Conservation (phyloP, 352 stramenopile species). For the Elongisporangium undulatum region DNA sequence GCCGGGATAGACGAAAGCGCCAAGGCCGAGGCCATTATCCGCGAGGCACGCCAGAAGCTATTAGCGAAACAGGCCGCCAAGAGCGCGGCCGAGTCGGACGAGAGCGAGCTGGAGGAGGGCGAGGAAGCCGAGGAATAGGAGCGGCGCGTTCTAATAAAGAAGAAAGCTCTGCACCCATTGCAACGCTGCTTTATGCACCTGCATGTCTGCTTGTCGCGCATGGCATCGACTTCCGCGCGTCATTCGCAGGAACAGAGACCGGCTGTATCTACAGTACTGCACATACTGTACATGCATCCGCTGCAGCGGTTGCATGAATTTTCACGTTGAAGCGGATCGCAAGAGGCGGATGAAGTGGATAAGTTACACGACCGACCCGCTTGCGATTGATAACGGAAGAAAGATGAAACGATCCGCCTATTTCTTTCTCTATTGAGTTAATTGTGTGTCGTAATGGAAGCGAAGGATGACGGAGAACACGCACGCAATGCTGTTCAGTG, state of each 20-base stretch:
- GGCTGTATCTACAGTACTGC: not conserved
- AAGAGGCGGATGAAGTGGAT: not conserved
- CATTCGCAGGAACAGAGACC: not conserved
- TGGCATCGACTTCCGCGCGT: not conserved
- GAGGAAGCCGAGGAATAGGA: slow-evolving; percentile 41
- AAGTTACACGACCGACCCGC: not conserved
- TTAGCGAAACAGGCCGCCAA: slow-evolving; percentile 27
- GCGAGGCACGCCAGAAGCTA: slow-evolving; percentile 57
- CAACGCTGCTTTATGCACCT: not conserved
- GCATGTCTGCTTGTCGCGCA: slow-evolving; percentile 1
- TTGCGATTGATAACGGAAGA: not conserved
- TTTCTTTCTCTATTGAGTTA: not conserved
- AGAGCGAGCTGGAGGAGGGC: slow-evolving; percentile 60
- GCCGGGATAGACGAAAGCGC: slow-evolving; percentile 30
- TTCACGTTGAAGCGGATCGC: not conserved
- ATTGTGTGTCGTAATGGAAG: not conserved
- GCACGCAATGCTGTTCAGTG: not conserved
- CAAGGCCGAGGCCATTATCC: slow-evolving; percentile 65
- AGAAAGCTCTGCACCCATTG: slow-evolving; percentile 6
- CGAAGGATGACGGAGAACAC: not conserved
- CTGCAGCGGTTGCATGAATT: not conserved
- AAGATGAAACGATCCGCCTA: not conserved
- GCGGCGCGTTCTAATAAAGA: slow-evolving; percentile 19
- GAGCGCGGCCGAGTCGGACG: slow-evolving; percentile 7
- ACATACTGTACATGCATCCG: not conserved